phyloP scores from a whole-genome alignment of 2,329 filamentous ascomycete genomes.

The Scedosporium minutisporum region DNA sequence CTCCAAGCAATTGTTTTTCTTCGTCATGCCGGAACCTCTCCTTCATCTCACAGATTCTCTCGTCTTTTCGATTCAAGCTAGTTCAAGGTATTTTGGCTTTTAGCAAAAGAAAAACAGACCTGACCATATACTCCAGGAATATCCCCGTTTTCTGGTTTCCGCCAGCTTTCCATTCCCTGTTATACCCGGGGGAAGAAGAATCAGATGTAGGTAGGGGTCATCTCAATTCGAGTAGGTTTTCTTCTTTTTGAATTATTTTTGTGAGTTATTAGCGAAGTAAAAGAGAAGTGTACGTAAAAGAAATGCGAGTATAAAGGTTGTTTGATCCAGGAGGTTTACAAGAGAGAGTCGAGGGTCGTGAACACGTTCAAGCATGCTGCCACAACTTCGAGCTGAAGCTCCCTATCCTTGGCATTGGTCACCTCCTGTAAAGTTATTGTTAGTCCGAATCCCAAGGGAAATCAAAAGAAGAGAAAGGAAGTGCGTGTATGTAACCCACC shows the following conservation, averaged over 20 bases:
- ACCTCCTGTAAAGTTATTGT: slow-evolving; percentile 49
- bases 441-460: not conserved
- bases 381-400: slow-evolving; percentile 93
- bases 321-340: slow-evolving; percentile 41
- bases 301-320: not conserved
- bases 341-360: slow-evolving; percentile 88
- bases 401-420: slow-evolving; percentile 78
- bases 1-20: too few species aligned
- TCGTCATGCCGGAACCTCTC: too few species aligned
- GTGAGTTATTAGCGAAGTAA: not conserved
- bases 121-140: too few species aligned
- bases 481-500: slow-evolving; percentile 25
- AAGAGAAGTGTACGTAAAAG: not conserved
- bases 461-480: not conserved
- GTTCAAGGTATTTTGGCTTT: not conserved
- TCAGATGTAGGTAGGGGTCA: not conserved
- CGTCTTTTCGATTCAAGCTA: too few species aligned
- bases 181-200: too few species aligned
- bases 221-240: too few species aligned
- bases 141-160: not conserved
- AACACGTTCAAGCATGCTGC: slow-evolving; percentile 96
- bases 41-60: too few species aligned
- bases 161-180: too few species aligned
- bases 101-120: not conserved
- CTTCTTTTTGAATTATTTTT: not conserved